Percentiles rank a stretch among this genome's conserved stretches.
These are phyloP conservation scores for Trifolium subterraneum DNA, from an alignment of 306 rosid genomes.

Conservation along the genomic window DNA sequence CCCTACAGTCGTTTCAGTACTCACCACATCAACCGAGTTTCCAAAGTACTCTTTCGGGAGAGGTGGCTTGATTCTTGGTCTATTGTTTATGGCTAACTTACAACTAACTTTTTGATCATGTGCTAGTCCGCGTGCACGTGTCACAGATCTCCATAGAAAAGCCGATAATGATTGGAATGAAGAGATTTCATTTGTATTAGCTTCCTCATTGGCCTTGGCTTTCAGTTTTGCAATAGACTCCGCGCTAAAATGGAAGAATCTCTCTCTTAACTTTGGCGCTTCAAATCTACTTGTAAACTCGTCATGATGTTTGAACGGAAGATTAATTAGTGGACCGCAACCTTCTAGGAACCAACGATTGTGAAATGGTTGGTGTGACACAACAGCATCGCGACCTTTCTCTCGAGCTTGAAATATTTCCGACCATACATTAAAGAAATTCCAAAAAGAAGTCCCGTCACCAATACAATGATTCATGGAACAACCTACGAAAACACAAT, in stretches of 20 bases:
- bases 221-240: slow-evolving; percentile 63
- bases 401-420: slow-evolving; percentile 46
- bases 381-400: background rate
- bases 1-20: slow-evolving; percentile 32
- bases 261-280: slow-evolving; percentile 53
- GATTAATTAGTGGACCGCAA: slow-evolving; percentile 44
- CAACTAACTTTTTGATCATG: slow-evolving; percentile 42
- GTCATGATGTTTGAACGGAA: slow-evolving; percentile 53
- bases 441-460: slow-evolving; percentile 71
- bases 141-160: slow-evolving; percentile 58
- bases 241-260: slow-evolving; percentile 60
- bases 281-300: slow-evolving; percentile 55
- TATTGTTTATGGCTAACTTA: slow-evolving; percentile 43
- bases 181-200: slow-evolving; percentile 46
- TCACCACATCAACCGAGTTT: slow-evolving; percentile 6
- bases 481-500: slow-evolving; percentile 70
- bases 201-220: slow-evolving; percentile 59
- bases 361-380: slow-evolving; percentile 51
- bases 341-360: slow-evolving; percentile 63
- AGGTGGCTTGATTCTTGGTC: slow-evolving; percentile 60
- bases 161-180: slow-evolving; percentile 69
- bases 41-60: slow-evolving; percentile 59
- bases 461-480: slow-evolving; percentile 58
- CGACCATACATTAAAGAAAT: slow-evolving; percentile 63
- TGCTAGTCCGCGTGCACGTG: slow-evolving; percentile 43